These are phyloP conservation scores for Vitis labrusca DNA, from an alignment of 164 flowering plant genomes.

Conservation along the genomic window DNA sequence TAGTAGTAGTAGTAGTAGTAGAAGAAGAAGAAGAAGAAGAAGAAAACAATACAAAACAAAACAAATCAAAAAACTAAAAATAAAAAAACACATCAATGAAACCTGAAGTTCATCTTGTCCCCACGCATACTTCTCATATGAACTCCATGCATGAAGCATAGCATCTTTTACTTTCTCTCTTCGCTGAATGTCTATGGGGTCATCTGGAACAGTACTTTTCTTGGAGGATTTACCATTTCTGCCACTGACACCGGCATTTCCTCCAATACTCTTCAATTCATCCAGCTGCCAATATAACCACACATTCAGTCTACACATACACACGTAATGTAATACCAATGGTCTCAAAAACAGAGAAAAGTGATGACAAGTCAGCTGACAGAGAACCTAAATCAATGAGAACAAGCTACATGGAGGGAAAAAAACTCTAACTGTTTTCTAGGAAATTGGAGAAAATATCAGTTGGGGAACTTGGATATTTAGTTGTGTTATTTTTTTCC, in stretches of 20 bases:
- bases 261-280: conserved; percentile 35
- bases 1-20: neutral
- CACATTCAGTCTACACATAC: neutral
- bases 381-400: no score
- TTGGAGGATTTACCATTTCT: conserved; percentile 9
- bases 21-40: no score
- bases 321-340: no score
- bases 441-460: no score
- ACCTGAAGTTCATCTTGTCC: conserved; percentile 99
- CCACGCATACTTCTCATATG: conserved; percentile 98
- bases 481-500: no score
- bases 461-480: no score
- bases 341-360: no score
- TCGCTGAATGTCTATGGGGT: conserved; percentile 64
- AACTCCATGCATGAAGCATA: conserved; percentile 96
- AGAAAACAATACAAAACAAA: no score
- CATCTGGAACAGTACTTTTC: conserved; percentile 38
- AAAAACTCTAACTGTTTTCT: no score
- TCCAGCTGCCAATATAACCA: conserved; percentile 44
- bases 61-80: no score
- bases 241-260: conserved; percentile 19
- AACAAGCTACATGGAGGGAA: no score
- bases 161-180: conserved; percentile 94
- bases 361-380: no score
- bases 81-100: neutral